Base-by-base conservation (phyloP, 202 grass and related monocot genomes). In the Dendrocalamus latiflorus region DNA sequence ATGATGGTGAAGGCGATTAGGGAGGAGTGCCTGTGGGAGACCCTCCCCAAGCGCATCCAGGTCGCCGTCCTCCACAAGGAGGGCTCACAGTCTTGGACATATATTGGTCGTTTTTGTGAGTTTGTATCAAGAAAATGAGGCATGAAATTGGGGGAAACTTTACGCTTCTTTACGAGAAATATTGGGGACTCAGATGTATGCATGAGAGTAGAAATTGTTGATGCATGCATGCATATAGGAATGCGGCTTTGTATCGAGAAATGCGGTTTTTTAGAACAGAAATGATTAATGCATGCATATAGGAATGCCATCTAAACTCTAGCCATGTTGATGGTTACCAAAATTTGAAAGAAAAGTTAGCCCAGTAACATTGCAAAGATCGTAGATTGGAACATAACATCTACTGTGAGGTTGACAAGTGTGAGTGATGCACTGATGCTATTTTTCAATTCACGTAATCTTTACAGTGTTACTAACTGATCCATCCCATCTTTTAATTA, bases 1-100 rank as follows among this genome's bases (percentile, higher is more conserved):
- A 89, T 95, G 80, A 88, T 95, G 70, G 72, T 91, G 66, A 99
- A 99, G 88, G 88, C 85, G n/a, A 95, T 99, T 55, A 83, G 86
- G 83, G 96, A 98, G 65, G 89, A 99, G 80, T 89, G 91, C 74
- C 47, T 74, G 0, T 98, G 92, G 92, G 96, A 98, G 26, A 87
- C 42, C 65, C 91, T 98, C 30, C 87, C 93, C 44, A 98, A 92
- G 81, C 84, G 93, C 67, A 89, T 93, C 34, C 96, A 95, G 78
- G 79, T 86, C 1, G 63, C 64, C 4, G 66, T n/a, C n/a, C n/a
- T n/a, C n/a, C n/a, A n/a, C n/a, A n/a, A n/a, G n/a, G n/a, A n/a
- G n/a, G n/a, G n/a, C n/a, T 98, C 62, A 17, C 33, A 65, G n/a
- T 65, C 2, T 4, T 15, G 28, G 48, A 5, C 48, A 50, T 50